Conservation (phyloP, 169 alveolate genomes). For the Eimeria nieschulzi region DNA sequence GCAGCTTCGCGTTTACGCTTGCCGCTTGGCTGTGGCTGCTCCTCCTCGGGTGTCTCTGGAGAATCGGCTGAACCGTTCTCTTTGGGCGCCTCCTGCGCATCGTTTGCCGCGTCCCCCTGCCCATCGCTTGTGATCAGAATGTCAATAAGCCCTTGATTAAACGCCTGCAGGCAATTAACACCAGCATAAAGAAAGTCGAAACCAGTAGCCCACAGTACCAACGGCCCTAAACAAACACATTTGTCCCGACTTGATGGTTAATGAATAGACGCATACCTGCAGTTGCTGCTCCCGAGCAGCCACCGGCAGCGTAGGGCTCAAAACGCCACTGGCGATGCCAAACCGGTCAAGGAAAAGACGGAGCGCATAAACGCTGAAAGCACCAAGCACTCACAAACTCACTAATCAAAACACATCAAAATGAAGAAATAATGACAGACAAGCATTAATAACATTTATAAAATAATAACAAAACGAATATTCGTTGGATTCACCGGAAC, state of each 20-base stretch:
- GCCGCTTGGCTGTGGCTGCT: background rate
- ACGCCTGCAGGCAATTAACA: conserved; percentile 23
- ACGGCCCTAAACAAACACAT: no score
- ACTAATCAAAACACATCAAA: no score
- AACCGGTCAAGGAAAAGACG: conserved; percentile 75
- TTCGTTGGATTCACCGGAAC: no score
- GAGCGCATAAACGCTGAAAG: conserved; percentile 73
- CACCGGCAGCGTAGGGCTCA: conserved; percentile 74
- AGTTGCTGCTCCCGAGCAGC: conserved; percentile 73
- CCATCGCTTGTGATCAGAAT: conserved; percentile 72
- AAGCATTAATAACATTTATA: no score
- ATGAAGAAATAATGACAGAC: no score
- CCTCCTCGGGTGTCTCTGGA: background rate
- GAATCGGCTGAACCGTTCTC: background rate
- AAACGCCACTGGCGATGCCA: conserved; percentile 75
- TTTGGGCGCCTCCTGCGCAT: background rate
- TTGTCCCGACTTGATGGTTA: no score
- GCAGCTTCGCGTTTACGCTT: no score
- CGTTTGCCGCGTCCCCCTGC: conserved; percentile 30
- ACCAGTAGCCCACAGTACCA: no score
- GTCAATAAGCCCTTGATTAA: conserved; percentile 71
- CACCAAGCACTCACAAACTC: no score
- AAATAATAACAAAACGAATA: no score
- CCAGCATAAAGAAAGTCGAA: no score
- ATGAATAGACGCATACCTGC: conserved; percentile 25